These are phyloP conservation scores for Talaromyces funiculosus DNA, from an alignment of 2,329 filamentous ascomycete genomes.

Conservation along the genomic window DNA sequence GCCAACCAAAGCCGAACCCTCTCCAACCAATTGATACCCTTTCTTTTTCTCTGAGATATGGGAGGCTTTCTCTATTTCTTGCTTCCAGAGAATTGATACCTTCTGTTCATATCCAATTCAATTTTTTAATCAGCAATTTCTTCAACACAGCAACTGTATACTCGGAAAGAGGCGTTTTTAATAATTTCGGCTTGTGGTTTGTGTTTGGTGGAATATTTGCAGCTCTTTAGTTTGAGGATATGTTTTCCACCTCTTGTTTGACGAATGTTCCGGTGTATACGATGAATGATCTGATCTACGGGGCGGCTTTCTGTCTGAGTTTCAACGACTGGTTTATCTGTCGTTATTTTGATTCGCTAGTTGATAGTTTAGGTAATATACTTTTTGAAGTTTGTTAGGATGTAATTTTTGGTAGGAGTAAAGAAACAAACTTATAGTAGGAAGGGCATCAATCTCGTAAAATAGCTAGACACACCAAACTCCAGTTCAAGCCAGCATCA, in stretches of 20 bases:
- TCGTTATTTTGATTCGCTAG: neutral
- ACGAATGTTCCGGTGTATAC: neutral
- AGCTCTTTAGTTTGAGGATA: neutral
- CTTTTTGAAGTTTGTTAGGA: no score
- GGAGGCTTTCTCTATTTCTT: neutral
- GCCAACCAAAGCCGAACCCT: neutral
- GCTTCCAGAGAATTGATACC: neutral
- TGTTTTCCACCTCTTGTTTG: neutral
- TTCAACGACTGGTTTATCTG: neutral
- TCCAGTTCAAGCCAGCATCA: neutral
- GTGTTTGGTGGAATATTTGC: neutral
- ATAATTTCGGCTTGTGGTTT: neutral
- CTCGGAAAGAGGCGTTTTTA: neutral
- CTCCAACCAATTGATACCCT: neutral
- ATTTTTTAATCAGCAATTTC: neutral
- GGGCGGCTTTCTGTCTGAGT: slow-evolving; percentile 1
- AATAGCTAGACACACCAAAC: neutral
- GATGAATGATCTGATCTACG: neutral
- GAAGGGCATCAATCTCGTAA: neutral
- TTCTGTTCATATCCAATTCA: neutral
- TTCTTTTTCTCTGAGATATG: neutral
- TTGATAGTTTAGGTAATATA: neutral
- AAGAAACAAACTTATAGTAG: no score
- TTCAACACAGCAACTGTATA: neutral
- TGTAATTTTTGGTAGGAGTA: no score